Base-by-base conservation (phyloP, 2,329 filamentous ascomycete species). In the Amphichorda felina region DNA sequence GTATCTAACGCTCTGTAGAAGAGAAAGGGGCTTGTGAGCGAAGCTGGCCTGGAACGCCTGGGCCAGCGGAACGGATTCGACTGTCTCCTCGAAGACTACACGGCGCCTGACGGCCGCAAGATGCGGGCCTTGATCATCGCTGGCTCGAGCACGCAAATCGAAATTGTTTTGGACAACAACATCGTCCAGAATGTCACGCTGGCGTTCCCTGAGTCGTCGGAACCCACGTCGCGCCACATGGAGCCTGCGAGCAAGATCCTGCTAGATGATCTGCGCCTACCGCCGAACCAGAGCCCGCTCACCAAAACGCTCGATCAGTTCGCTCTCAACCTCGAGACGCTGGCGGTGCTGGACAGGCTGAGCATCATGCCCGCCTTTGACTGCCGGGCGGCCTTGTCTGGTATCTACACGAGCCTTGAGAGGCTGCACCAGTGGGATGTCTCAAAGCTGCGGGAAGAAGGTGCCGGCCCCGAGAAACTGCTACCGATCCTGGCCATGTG, bases 341-440 rank as follows among this genome's bases (percentile, higher is more conserved):
- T 91, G 24, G 76, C 82, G 4, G 67, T 58, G 5, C 57, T 87
- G 37, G 85, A 91, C 51, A 79, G 75, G 45, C 66, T 89, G 35
- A 86, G 82, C 53, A 68, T 75, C 16, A 63, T 70, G 21, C 76
- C 75, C 5, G 30, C 34, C 2, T 65, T 89, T 7, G 84, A 84
- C 46, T 83, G 83, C 52, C 82, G 84, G 50, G 81, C 86, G 50
- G 84, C 84, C 1, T 64, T 89, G 30, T 75, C 74, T 4, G 82
- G 82, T 3, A 64, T 93, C 5, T 84, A 80, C 52, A 70, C 70
- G 38, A 83, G 81, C 48, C 60, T 91, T 40, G 64, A 70, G 40
- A 76, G 68, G 45, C 59, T 93, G n/a, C 75, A 82, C 48, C 64
- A 74, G 31, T 81, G 82, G 64, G 83, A 91, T 50, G 60, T 79